phyloP scores from a whole-genome alignment of 345 rosid genomes.

The Geranium rotundifolium region DNA sequence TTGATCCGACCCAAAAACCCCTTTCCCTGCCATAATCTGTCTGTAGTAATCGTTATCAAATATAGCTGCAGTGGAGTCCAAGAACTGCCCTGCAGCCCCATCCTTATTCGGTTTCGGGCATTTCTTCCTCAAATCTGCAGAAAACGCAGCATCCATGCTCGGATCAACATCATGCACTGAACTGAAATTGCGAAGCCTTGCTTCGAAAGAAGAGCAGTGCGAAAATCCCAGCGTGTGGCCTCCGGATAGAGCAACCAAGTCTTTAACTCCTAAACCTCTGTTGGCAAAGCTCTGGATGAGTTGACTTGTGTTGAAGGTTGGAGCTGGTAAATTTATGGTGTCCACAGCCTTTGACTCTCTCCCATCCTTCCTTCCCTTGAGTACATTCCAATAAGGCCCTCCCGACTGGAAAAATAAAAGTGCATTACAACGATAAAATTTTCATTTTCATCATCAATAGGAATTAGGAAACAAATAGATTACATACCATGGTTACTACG shows the following conservation, averaged over 20 bases:
- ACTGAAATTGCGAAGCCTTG: constrained; percentile 52
- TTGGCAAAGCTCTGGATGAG: constrained; percentile 58
- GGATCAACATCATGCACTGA: constrained; percentile 51
- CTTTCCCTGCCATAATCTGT: constrained; percentile 39
- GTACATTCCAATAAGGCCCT: constrained; percentile 60
- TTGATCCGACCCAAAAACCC: constrained; percentile 65
- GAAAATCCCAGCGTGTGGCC: constrained; percentile 74
- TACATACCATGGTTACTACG: constrained; percentile 46
- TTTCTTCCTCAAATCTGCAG: constrained; percentile 25
- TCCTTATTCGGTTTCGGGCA: constrained; percentile 40
- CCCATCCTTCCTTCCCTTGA: constrained; percentile 80
- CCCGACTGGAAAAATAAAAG: constrained; percentile 32
- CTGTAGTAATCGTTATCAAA: constrained; percentile 65
- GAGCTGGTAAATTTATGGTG: constrained; percentile 56
- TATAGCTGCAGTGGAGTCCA: constrained; percentile 49
- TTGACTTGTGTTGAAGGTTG: constrained; percentile 53
- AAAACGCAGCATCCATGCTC: constrained; percentile 38
- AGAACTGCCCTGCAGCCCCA: constrained; percentile 46
- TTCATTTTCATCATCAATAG: no score
- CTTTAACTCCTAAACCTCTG: constrained; percentile 58
- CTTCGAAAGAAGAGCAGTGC: constrained; percentile 70
- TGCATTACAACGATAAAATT: no score
- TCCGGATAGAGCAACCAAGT: constrained; percentile 75
- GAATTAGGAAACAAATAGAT: no score
- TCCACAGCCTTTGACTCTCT: constrained; percentile 50